Base-by-base conservation (phyloP, 495 filamentous ascomycete genomes). In the Aspergillus avenaceus region DNA sequence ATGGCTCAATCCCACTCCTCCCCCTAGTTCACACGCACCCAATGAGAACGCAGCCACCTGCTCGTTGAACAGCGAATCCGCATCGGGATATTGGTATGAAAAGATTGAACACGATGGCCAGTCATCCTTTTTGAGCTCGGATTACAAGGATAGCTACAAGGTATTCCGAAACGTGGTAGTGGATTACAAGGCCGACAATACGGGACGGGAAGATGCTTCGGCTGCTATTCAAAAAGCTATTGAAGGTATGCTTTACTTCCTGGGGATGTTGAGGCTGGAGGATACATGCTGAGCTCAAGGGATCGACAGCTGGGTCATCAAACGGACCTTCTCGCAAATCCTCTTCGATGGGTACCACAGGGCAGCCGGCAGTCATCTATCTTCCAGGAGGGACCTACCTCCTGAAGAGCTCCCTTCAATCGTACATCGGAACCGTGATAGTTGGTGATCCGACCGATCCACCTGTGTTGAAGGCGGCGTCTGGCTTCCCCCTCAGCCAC, bases 321-420 rank as follows among this genome's bases (percentile, higher is more conserved):
- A 54, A 59, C 19, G 63, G 60, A 21, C 54, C 60, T n/a, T 49
- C 42, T 32, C 62, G 67, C 16, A 62, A 52, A 21, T 59, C 61
- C 5, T 54, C 62, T 12, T 48, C 27, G 7, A 65, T 70, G 54
- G 74, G 74, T 13, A 73, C 63, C 24, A 76, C 74, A 0, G 71
- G 73, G 8, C 65, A 70, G 38, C 74, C 74, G 3, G 74, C 73
- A 3, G 63, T 76, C 11, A 57, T 79, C 11, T 79, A 76, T 46
- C 45, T 79, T 12, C 75, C 73, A 3, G 52, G 53, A 4, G 76
- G 76, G 6, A 74, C 64, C 4, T 79, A 79, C 40, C 34, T 64
- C 4, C 19, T 79, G 37, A 59, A 56, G 24, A 38, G 41, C 11
- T 51, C 64, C 3, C 28, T 78, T 14, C 66, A 75, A 44, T 56